Percentiles rank a stretch among this genome's conserved stretches.
These are phyloP conservation scores for Trichoderma koningii DNA, from an alignment of 2,329 filamentous ascomycete genomes.

Conservation along the genomic window DNA sequence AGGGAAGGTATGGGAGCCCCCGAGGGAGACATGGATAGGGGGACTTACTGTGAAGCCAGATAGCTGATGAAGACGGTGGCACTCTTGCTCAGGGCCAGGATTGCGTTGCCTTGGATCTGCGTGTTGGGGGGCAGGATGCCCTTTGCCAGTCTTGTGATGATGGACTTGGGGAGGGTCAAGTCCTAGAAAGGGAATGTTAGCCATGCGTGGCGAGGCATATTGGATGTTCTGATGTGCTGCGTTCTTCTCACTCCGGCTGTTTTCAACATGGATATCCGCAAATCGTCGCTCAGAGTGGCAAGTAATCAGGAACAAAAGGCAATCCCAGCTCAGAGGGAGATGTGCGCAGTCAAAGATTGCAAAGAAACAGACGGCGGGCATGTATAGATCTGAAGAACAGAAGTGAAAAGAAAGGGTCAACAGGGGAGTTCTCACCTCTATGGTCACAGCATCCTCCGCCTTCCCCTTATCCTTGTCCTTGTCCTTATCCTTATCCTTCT, in stretches of 20 bases:
- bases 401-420: not conserved
- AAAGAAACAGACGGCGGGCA: not conserved
- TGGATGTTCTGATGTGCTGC: not conserved
- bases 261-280: too few species aligned
- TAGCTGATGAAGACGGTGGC: constrained; percentile 84
- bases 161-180: constrained; percentile 75
- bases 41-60: constrained; percentile 69
- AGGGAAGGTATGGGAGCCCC: not conserved
- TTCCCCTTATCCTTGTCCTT: constrained; percentile 41
- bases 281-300: too few species aligned
- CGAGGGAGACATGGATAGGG: too few species aligned
- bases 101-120: constrained; percentile 79
- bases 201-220: not conserved
- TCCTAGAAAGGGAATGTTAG: constrained; percentile 52
- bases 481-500: constrained; percentile 40
- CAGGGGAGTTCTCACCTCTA: constrained; percentile 49
- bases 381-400: not conserved
- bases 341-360: too few species aligned
- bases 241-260: not conserved
- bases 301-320: too few species aligned
- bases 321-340: too few species aligned
- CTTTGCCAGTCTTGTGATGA: constrained; percentile 78
- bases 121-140: constrained; percentile 78
- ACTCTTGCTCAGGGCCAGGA: constrained; percentile 77
- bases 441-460: constrained; percentile 48